Percentiles rank a stretch among this genome's conserved stretches.
phyloP scores from a whole-genome alignment of 2,329 filamentous ascomycete genomes.

The Pseudocercospora musae region DNA sequence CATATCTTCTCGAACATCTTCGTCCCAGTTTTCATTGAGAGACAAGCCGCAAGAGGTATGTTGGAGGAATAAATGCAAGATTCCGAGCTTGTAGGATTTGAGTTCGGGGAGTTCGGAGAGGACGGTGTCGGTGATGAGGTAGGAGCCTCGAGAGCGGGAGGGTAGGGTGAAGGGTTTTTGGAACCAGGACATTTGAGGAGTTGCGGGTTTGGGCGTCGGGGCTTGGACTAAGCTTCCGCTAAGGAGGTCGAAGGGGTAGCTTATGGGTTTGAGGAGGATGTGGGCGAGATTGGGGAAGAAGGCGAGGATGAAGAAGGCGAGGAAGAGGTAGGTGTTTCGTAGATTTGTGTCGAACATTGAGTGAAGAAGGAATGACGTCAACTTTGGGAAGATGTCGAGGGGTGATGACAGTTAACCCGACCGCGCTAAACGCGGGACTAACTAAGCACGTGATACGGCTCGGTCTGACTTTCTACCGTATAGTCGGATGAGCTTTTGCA shows the following conservation, averaged over 20 bases:
- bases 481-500: too few species aligned
- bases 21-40: slow-evolving; percentile 88
- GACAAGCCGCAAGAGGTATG: slow-evolving; percentile 89
- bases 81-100: slow-evolving; percentile 74
- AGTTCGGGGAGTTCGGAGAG: slow-evolving; percentile 73
- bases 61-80: slow-evolving; percentile 88
- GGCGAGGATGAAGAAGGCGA: slow-evolving; percentile 48
- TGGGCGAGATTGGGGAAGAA: slow-evolving; percentile 51
- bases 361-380: slow-evolving; percentile 12
- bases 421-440: too few species aligned
- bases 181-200: slow-evolving; percentile 59
- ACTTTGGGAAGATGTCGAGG: slow-evolving; percentile 5
- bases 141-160: slow-evolving; percentile 72
- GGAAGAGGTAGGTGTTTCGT: slow-evolving; percentile 45
- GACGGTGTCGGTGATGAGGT: slow-evolving; percentile 81
- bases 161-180: slow-evolving; percentile 85
- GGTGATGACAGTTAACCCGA: too few species aligned
- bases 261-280: slow-evolving; percentile 35
- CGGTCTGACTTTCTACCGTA: too few species aligned
- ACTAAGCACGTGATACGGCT: too few species aligned
- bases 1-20: slow-evolving; percentile 81
- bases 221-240: slow-evolving; percentile 32
- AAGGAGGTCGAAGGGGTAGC: slow-evolving; percentile 26
- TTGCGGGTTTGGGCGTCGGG: slow-evolving; percentile 26
- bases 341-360: slow-evolving; percentile 30